These are phyloP conservation scores for Scytalidium lignicola DNA, from an alignment of 2,329 filamentous ascomycete genomes.

Conservation along the genomic window DNA sequence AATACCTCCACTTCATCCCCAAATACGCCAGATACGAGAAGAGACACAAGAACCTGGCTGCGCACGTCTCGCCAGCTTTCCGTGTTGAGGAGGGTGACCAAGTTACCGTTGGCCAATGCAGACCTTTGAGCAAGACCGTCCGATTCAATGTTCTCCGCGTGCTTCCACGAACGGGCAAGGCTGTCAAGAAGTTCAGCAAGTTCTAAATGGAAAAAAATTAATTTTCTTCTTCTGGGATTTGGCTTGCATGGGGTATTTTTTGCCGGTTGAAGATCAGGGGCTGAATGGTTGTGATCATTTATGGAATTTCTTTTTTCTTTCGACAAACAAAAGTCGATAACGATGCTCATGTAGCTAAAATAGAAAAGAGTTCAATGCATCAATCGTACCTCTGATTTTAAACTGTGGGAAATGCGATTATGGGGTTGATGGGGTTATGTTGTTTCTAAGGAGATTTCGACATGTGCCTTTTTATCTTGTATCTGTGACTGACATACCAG, in stretches of 20 bases:
- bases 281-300: constrained; percentile 23
- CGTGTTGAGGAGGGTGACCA: constrained; percentile 99
- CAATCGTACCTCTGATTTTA: constrained; percentile 6
- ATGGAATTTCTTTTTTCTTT: constrained; percentile 13
- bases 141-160: constrained; percentile 99
- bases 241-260: constrained; percentile 25
- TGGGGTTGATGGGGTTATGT: too few species aligned
- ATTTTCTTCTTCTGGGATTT: constrained; percentile 22
- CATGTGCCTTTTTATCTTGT: too few species aligned
- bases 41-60: constrained; percentile 99
- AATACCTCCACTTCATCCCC: constrained; percentile 99
- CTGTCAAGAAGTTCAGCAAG: constrained; percentile 97
- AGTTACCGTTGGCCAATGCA: constrained; percentile 99
- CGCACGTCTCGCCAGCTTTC: constrained; percentile 98
- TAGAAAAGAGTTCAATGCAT: constrained; percentile 23
- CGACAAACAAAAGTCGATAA: constrained; percentile 19
- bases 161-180: constrained; percentile 93
- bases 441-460: too few species aligned
- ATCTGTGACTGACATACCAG: too few species aligned
- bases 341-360: constrained; percentile 26
- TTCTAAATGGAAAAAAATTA: constrained; percentile 62
- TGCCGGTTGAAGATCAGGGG: constrained; percentile 25
- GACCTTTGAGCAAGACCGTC: constrained; percentile 98
- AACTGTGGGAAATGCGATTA: too few species aligned
- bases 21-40: constrained; percentile 99